phyloP scores from a whole-genome alignment of 2,329 filamentous ascomycete species.

The Ilyonectria destructans region DNA sequence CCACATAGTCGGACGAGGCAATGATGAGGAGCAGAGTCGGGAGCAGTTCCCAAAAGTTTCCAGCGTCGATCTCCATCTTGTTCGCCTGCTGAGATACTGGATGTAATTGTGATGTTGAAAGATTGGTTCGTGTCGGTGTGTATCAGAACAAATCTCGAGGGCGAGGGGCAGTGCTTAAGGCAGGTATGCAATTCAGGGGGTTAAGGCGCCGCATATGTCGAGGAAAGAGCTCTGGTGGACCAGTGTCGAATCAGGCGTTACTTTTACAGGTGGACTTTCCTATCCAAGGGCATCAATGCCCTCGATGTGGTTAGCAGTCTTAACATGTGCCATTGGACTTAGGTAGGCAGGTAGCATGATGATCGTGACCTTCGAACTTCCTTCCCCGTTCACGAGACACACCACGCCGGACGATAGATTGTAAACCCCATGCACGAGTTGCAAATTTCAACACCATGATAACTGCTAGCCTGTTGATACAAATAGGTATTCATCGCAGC shows the following conservation, averaged over 20 bases:
- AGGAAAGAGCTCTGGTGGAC: too few species aligned
- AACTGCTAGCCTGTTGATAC: conserved; percentile 31
- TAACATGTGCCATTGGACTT: too few species aligned
- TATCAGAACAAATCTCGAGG: not conserved
- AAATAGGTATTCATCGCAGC: conserved; percentile 38
- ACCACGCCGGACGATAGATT: not conserved
- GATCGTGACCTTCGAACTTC: not conserved
- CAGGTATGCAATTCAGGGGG: too few species aligned
- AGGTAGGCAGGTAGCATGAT: too few species aligned
- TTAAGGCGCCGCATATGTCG: too few species aligned
- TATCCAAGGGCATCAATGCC: too few species aligned
- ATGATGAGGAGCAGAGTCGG: not conserved
- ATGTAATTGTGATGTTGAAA: not conserved
- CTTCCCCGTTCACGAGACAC: not conserved
- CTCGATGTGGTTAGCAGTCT: too few species aligned
- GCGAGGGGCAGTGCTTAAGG: not conserved
- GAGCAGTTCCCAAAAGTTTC: conserved; percentile 21
- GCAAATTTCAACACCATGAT: conserved; percentile 16
- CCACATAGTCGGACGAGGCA: not conserved
- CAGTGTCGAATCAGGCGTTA: too few species aligned
- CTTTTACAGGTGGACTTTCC: too few species aligned
- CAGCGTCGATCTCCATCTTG: not conserved
- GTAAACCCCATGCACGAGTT: not conserved
- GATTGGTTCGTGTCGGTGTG: not conserved
- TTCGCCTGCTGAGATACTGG: not conserved